Evolutionary conservation across 2,329 filamentous ascomycete species (phyloP).

Genomic region (Aureobasidium namibiae): DNA sequence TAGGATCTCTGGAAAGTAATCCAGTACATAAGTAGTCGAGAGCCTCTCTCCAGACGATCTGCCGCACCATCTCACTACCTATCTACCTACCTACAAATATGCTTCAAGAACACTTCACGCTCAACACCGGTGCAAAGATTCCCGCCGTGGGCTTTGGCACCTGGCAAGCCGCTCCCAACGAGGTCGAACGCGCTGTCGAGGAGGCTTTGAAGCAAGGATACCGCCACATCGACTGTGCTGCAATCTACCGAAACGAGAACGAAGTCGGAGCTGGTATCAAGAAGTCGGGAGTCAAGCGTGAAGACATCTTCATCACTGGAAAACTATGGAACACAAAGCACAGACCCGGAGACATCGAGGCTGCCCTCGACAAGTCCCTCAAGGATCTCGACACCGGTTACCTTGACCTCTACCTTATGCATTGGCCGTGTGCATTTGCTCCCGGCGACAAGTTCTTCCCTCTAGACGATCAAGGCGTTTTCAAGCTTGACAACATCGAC

Average conservation of each 20-base stretch:
- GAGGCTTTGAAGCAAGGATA: slow-evolving; percentile 31
- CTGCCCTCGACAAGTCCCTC: slow-evolving; percentile 34
- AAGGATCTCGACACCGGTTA: slow-evolving; percentile 38
- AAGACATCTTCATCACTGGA: slow-evolving; percentile 37
- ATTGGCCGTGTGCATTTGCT: slow-evolving; percentile 30
- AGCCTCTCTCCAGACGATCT: too few relatives aligned
- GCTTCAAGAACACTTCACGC: slow-evolving; percentile 18
- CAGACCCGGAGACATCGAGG: slow-evolving; percentile 40
- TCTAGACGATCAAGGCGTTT: slow-evolving; percentile 15
- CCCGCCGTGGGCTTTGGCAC: slow-evolving; percentile 32
- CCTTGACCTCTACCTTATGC: slow-evolving; percentile 44
- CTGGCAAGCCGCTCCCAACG: slow-evolving; percentile 29
- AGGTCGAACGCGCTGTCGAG: slow-evolving; percentile 26
- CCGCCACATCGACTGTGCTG: slow-evolving; percentile 31
- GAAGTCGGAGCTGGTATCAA: slow-evolving; percentile 22
- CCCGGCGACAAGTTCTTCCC: slow-evolving; percentile 27
- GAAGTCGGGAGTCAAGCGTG: slow-evolving; percentile 20
- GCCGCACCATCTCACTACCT: too few relatives aligned
- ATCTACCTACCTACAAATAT: not conserved
- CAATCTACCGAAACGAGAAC: slow-evolving; percentile 26
- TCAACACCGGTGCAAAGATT: slow-evolving; percentile 34
- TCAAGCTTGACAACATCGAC: slow-evolving; percentile 22
- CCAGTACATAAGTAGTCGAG: not conserved
- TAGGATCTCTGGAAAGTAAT: not conserved
- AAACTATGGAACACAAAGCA: slow-evolving; percentile 56